These are phyloP conservation scores for Aspergillus panamensis DNA, from an alignment of 495 filamentous ascomycete species.

Conservation along the genomic window DNA sequence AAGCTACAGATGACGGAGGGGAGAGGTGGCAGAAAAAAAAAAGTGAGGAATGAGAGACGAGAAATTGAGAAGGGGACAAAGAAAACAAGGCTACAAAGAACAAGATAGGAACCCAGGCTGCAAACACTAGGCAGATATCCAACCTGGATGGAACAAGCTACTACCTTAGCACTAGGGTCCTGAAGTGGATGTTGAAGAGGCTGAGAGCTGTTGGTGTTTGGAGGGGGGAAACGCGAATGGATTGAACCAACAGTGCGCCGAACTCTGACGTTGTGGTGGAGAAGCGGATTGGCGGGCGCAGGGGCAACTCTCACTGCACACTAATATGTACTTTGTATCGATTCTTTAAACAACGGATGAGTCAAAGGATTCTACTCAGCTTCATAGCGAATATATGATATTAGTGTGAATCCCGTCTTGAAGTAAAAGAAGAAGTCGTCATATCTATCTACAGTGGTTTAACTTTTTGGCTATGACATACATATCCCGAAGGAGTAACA, in stretches of 20 bases:
- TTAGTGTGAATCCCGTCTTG: too few species aligned
- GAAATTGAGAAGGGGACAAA: slow-evolving; percentile 6
- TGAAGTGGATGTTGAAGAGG: background rate
- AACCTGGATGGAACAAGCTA: background rate
- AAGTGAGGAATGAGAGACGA: background rate
- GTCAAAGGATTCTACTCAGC: too few species aligned
- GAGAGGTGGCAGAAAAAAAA: background rate
- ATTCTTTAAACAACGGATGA: too few species aligned
- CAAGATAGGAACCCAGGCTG: background rate
- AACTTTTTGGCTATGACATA: too few species aligned
- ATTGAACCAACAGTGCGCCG: background rate
- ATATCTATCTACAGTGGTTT: too few species aligned
- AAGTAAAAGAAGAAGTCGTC: too few species aligned
- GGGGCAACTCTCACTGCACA: background rate
- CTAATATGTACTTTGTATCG: too few species aligned
- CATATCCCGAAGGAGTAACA: too few species aligned
- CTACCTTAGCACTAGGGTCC: background rate
- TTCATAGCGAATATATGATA: too few species aligned
- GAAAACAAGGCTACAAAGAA: slow-evolving; percentile 3
- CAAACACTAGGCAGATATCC: slow-evolving; percentile 1
- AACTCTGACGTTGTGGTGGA: slow-evolving; percentile 27
- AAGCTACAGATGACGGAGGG: background rate
- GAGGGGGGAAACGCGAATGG: background rate
- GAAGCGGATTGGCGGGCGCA: slow-evolving; percentile 12
- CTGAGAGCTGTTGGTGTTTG: slow-evolving; percentile 8